phyloP scores from a whole-genome alignment of 495 filamentous ascomycete species.

The Pyrenopolyporus hunteri region DNA sequence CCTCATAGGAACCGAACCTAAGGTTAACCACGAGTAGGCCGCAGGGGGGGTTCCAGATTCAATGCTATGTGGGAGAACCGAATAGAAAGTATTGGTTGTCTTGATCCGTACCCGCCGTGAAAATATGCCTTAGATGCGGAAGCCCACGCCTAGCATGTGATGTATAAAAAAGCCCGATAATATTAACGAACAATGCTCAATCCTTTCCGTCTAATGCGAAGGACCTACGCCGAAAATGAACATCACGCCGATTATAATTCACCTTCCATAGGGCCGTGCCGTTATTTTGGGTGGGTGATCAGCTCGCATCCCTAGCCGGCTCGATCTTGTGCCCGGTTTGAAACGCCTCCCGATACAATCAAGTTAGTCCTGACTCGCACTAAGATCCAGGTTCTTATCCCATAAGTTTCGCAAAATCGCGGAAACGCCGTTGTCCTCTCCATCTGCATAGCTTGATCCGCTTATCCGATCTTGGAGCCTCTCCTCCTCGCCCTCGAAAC shows the following conservation, averaged over 20 bases:
- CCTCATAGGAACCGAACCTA: neutral
- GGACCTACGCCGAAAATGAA: slow-evolving; percentile 1
- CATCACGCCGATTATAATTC: slow-evolving; percentile 36
- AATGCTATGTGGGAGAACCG: neutral
- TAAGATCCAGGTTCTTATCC: slow-evolving; percentile 60
- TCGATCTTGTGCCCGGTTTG: slow-evolving; percentile 15
- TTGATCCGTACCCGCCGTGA: neutral
- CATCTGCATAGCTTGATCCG: slow-evolving; percentile 50
- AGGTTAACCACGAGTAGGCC: neutral
- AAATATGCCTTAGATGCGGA: neutral
- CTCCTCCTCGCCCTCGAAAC: slow-evolving; percentile 48
- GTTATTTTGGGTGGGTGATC: slow-evolving; percentile 7
- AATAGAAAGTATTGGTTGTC: neutral
- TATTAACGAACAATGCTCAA: neutral
- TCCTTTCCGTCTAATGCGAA: neutral
- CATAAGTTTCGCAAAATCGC: slow-evolving; percentile 58
- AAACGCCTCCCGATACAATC: slow-evolving; percentile 25
- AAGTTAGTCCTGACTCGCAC: slow-evolving; percentile 55
- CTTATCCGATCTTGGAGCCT: slow-evolving; percentile 48
- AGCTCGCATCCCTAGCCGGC: slow-evolving; percentile 4
- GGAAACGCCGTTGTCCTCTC: slow-evolving; percentile 51
- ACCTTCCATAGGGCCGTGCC: slow-evolving; percentile 8
- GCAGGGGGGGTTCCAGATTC: neutral
- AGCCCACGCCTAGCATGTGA: neutral
- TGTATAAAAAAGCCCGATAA: neutral